Evolutionary conservation across 2,329 filamentous ascomycete genomes (phyloP), one percentile per base, ranked within the genome.

Genomic region (Pseudogymnoascus sp.): DNA sequence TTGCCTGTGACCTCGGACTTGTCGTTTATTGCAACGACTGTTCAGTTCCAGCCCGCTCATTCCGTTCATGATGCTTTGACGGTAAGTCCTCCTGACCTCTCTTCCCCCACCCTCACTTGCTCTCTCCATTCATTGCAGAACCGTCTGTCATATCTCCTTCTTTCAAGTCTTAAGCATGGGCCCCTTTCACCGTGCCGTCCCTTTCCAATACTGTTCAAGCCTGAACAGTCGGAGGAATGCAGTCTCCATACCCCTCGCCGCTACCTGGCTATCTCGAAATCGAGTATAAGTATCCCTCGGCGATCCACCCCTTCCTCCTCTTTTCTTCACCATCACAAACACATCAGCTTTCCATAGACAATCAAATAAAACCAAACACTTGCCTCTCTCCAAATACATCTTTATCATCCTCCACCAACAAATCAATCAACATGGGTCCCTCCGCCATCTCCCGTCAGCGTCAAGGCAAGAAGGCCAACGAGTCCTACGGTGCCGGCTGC

Each of bases 21-120:
- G 50, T 56, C 50, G 50, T 56, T 56, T 56, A 34, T 56, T 56
- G 28, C 50, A 56, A 14, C 50, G 28, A 56, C 50, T 36, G 28
- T 56, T 34, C 50, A 56, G n/a, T 34, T 21, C 28, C 25, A 34
- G 50, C 50, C 28, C 5, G n/a, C 16, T 12, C 50, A 46, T 1
- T 11, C 42, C 18, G 5, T 14, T 31, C 25, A 56, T 2, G n/a
- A 12, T 21, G 28, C 50, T 21, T 56, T 56, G 10, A 56, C 16
- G 50, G 50, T 36, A 56, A 56, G 50, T 12, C n/a, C 50, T 21
- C 10, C 50, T 56, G 50, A 18, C 50, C 50, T 56, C n/a, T 34
- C 50, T 21, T 8, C 7, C 28, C 23, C 10, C 50, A 34, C 16
- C 28, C 10, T 56, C 25, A 12, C 25, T 34, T 14, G 5, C 25